Percentiles rank a stretch among this genome's conserved stretches.
Conservation (phyloP, 2,329 filamentous ascomycete species). For the Colletotrichum lindemuthianum region DNA sequence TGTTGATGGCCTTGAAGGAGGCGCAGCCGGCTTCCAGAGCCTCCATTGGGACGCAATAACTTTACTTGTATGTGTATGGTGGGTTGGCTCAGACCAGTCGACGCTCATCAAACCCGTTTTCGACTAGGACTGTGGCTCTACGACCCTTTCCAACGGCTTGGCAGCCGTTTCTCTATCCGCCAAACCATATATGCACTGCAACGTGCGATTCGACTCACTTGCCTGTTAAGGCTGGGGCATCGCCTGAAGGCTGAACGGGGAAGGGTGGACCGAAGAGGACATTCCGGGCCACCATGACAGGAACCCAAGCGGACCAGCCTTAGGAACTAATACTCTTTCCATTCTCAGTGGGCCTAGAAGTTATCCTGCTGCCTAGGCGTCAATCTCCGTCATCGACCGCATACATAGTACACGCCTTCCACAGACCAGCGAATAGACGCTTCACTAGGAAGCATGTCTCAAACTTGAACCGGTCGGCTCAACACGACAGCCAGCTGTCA, state of each 20-base stretch:
- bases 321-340: background rate
- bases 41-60: conserved; percentile 20
- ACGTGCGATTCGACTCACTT: background rate
- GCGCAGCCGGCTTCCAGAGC: conserved; percentile 18
- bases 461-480: too few species aligned
- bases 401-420: background rate
- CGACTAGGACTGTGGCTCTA: conserved; percentile 11
- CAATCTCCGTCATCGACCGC: background rate
- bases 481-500: too few species aligned
- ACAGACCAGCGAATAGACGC: conserved; percentile 4
- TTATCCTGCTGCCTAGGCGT: conserved; percentile 32
- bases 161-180: background rate
- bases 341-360: conserved; percentile 5
- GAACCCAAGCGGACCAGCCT: conserved; percentile 23
- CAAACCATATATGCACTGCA: background rate
- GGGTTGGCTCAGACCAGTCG: conserved; percentile 8
- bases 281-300: conserved; percentile 28
- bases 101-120: conserved; percentile 5
- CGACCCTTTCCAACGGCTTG: conserved; percentile 10
- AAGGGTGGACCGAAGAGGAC: background rate
- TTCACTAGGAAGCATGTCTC: background rate
- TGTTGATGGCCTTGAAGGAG: conserved; percentile 9
- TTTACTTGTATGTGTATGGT: background rate
- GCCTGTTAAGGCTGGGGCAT: conserved; percentile 2
- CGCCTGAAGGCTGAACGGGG: too few species aligned